These are phyloP conservation scores for Phytophthora nicotianae DNA, from an alignment of 352 stramenopile genomes.

Conservation along the genomic window DNA sequence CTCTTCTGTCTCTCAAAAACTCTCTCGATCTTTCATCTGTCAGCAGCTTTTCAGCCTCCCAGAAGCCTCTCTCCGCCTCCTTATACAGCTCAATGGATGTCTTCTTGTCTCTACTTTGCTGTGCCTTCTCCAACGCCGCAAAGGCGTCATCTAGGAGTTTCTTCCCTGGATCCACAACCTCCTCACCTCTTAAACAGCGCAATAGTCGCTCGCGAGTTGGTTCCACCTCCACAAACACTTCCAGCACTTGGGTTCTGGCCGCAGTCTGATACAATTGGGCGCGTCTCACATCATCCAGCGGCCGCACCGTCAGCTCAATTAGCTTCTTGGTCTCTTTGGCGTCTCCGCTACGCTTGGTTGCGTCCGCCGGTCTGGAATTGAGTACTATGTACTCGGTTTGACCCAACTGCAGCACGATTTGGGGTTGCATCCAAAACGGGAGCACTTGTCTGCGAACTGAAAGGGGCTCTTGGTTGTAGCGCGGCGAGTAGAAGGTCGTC, in stretches of 20 bases:
- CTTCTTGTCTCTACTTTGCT: constrained; percentile 13
- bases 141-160: constrained; percentile 52
- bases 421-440: constrained; percentile 37
- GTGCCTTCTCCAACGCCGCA: constrained; percentile 38
- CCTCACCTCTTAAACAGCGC: constrained; percentile 12
- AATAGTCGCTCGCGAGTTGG: constrained; percentile 30
- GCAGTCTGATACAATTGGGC: constrained; percentile 54
- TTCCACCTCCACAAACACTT: constrained; percentile 49
- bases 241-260: constrained; percentile 35
- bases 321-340: constrained; percentile 32
- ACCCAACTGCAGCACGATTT: constrained; percentile 42
- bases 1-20: constrained; percentile 35
- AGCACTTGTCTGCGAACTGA: constrained; percentile 31
- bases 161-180: not conserved
- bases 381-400: constrained; percentile 33
- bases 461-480: constrained; percentile 33
- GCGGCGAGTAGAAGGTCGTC: constrained; percentile 44
- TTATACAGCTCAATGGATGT: constrained; percentile 39
- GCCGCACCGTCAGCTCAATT: constrained; percentile 43
- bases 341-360: constrained; percentile 29
- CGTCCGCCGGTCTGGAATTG: constrained; percentile 7
- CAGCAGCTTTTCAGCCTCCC: constrained; percentile 37
- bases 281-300: constrained; percentile 46
- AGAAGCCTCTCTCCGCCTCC: constrained; percentile 41
- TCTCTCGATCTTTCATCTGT: constrained; percentile 44